Base-by-base conservation (phyloP, 352 stramenopile genomes). In the Pythium utonaiense region DNA sequence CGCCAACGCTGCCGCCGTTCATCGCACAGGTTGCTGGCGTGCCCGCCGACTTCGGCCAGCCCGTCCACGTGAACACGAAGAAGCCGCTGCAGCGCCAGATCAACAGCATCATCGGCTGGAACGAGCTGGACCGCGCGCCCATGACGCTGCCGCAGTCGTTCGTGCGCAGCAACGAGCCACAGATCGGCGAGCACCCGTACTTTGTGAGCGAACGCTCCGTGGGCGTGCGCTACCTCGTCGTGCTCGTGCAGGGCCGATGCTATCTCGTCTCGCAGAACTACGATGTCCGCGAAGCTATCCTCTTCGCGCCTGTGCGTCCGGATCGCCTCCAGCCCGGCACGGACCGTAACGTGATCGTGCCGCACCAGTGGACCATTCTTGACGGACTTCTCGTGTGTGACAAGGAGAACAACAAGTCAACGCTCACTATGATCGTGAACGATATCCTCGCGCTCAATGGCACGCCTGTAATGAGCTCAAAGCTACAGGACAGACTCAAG, bases 351-450 rank as follows among this genome's bases (percentile, higher is more conserved):
- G 75, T 74, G 1, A 73, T 89, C 47, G 79, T 91, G 41, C 77
- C 82, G 27, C 86, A 95, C 63, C 83, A 93, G 64, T 95, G 86
- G 86, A 95, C 86, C n/a, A 83, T 95, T 51, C 69, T 95, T 31
- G 86, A 95, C 54, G 86, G 86, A 13, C 70, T 89, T 45, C 69
- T 95, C 34, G 86, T 95, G 53, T 85, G 77, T 47, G 81, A 95
- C 55, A 90, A 91, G 64, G 83, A 93, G 45, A 79, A 77, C 28
- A 63, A 57, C 57, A 93, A 91, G 56, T 75, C 72, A 13, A 73
- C 82, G 62, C 74, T 93, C 22, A 89, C 79, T n/a, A 71, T 92
- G 45, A 74, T 95, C 34, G 64, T 93, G 24, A 91, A 92, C 62
- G 86, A 95, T 62, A 93, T 95, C 36, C 52, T 95, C 42, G 80